Evolutionary conservation across 192 early-diverging fungal genomes (phyloP).

Genomic region (Backusella tuberculispora): DNA sequence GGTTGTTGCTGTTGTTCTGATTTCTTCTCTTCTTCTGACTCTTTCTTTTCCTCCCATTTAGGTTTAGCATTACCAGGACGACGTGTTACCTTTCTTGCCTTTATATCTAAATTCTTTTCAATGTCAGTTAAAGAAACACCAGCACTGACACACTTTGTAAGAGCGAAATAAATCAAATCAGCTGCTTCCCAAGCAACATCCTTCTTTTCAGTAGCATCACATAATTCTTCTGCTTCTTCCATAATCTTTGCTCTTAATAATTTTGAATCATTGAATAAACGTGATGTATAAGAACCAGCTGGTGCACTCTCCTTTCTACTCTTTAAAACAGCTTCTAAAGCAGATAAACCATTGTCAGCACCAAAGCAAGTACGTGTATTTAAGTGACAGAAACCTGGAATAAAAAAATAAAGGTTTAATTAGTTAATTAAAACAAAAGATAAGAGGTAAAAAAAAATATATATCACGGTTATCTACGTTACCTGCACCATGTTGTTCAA

Average conservation of each 20-base stretch:
- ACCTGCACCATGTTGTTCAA: conserved; percentile 84
- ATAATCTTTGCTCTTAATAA: conserved; percentile 91
- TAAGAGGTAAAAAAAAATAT: too few species aligned
- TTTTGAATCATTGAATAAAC: conserved; percentile 82
- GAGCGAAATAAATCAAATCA: conserved; percentile 94
- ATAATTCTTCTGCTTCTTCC: conserved; percentile 95
- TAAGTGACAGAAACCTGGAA: conserved; percentile 90
- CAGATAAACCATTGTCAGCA: conserved; percentile 70
- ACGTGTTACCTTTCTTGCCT: conserved; percentile 83
- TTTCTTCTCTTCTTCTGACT: conserved; percentile 36
- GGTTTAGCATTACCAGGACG: conserved; percentile 96
- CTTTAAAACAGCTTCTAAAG: conserved; percentile 70
- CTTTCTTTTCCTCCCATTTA: conserved; percentile 52
- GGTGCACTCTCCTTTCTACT: conserved; percentile 76
- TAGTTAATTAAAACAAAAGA: background rate
- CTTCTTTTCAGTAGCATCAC: conserved; percentile 70
- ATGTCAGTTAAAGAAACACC: conserved; percentile 87
- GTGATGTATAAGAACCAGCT: conserved; percentile 87
- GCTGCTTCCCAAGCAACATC: conserved; percentile 96
- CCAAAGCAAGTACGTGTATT: conserved; percentile 95
- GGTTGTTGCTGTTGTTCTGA: conserved; percentile 22
- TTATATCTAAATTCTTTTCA: conserved; percentile 82
- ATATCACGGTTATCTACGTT: conserved; percentile 21
- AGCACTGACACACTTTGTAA: conserved; percentile 81
- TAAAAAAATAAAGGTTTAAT: too few species aligned